A percentile compares a stretch with the other conserved stretches of the same genome.
Conservation (phyloP, 805 yeast species). For the Maudiozyma barnettii region DNA sequence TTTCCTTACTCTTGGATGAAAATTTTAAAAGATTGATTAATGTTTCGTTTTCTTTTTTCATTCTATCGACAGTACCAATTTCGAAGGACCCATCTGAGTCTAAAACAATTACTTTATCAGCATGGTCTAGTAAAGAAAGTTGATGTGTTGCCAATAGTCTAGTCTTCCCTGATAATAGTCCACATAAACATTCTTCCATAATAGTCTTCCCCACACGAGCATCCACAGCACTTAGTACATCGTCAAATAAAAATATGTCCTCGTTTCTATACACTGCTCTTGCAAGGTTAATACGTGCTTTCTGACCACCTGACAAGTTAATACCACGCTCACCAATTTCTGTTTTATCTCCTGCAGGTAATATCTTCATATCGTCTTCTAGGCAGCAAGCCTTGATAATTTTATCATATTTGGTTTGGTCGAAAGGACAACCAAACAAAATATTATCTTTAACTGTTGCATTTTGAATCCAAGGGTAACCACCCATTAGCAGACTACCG, state of each 20-base stretch:
- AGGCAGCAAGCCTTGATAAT: conserved; percentile 61
- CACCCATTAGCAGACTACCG: conserved; percentile 47
- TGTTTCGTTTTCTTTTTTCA: conserved; percentile 35
- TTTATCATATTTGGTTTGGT: conserved; percentile 40
- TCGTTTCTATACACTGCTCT: conserved; percentile 65
- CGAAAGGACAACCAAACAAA: conserved; percentile 50
- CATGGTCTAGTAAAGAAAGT: conserved; percentile 55
- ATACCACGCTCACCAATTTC: conserved; percentile 83
- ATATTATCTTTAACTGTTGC: conserved; percentile 70
- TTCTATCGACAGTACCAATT: conserved; percentile 51
- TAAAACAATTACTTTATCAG: conserved; percentile 61
- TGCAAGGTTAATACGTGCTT: conserved; percentile 72
- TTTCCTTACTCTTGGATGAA: conserved; percentile 27
- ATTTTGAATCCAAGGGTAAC: conserved; percentile 79
- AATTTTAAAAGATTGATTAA: conserved; percentile 46
- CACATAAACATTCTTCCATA: conserved; percentile 57
- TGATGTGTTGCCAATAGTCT: conserved; percentile 80
- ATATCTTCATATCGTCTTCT: conserved; percentile 49
- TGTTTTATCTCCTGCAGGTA: conserved; percentile 69
- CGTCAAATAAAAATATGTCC: conserved; percentile 65
- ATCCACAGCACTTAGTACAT: conserved; percentile 77
- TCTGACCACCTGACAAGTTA: conserved; percentile 80
- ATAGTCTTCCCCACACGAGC: conserved; percentile 80
- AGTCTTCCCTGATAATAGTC: conserved; percentile 48
- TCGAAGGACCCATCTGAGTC: conserved; percentile 53